Conservation (phyloP, 352 stramenopile species). For the Phytophthora ramorum region DNA sequence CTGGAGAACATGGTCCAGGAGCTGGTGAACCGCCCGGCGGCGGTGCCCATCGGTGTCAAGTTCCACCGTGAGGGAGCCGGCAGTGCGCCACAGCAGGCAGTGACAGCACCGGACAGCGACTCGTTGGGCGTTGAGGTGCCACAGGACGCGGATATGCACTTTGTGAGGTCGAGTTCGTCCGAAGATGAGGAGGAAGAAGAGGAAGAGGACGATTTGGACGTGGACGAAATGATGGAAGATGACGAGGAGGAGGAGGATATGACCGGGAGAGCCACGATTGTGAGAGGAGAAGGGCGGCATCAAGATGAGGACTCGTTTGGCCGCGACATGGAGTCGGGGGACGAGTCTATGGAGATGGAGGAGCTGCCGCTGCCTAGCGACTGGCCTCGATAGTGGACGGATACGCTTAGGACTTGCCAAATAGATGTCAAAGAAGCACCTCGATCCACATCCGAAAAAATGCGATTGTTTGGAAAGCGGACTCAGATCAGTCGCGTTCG, state of each 20-base stretch:
- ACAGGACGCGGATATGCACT: constrained; percentile 12
- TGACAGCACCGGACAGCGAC: not conserved
- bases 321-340: constrained; percentile 39
- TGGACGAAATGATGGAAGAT: constrained; percentile 45
- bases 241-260: constrained; percentile 31
- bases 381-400: constrained; percentile 8
- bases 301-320: constrained; percentile 41
- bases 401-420: no score
- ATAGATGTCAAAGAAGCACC: no score
- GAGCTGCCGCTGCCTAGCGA: constrained; percentile 27
- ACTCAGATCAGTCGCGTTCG: not conserved
- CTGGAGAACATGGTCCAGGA: constrained; percentile 58
- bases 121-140: constrained; percentile 5
- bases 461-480: not conserved
- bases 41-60: constrained; percentile 64
- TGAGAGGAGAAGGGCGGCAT: constrained; percentile 30
- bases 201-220: constrained; percentile 44
- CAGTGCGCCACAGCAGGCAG: constrained; percentile 13
- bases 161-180: constrained; percentile 38
- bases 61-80: constrained; percentile 50
- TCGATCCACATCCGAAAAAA: no score
- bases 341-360: constrained; percentile 56
- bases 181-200: constrained; percentile 54
- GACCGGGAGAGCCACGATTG: constrained; percentile 34
- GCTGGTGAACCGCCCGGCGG: constrained; percentile 57